These are phyloP conservation scores for Castanea sativa DNA, from an alignment of 306 rosid genomes.

Conservation along the genomic window DNA sequence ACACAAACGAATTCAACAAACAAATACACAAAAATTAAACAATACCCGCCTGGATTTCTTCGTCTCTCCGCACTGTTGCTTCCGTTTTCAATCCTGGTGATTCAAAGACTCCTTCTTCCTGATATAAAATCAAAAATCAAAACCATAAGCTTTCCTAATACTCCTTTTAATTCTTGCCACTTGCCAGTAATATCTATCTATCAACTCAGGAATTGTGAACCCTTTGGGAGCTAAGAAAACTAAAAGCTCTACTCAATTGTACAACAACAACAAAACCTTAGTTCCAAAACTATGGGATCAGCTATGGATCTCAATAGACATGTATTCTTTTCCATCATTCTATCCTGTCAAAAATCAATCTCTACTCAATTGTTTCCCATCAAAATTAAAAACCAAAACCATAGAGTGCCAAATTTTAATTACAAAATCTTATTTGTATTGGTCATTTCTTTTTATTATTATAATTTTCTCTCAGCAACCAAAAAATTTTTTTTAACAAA, in stretches of 20 bases:
- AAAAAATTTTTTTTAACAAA: too few species aligned
- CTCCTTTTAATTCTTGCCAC: not conserved
- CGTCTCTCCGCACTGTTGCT: not conserved
- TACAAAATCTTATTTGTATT: not conserved
- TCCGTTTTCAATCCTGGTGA: slow-evolving; percentile 22
- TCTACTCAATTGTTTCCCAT: too few species aligned
- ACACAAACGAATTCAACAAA: slow-evolving; percentile 14
- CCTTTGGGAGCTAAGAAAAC: slow-evolving; percentile 7
- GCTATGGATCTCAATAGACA: too few species aligned
- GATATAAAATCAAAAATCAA: slow-evolving; percentile 4
- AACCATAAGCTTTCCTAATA: slow-evolving; percentile 14
- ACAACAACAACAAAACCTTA: not conserved
- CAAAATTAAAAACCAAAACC: too few species aligned
- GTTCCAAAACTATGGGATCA: too few species aligned
- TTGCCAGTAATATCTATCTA: too few species aligned
- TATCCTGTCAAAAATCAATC: too few species aligned
- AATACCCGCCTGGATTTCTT: slow-evolving; percentile 40
- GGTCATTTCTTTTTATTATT: not conserved
- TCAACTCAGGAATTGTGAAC: not conserved
- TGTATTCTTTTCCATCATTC: too few species aligned
- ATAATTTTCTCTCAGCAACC: not conserved
- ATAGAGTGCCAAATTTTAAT: not conserved
- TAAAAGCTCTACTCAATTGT: not conserved
- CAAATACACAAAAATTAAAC: slow-evolving; percentile 21
- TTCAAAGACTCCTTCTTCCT: slow-evolving; percentile 33